Evolutionary conservation across 73 alveolate genomes (phyloP).

Genomic region (Paramecium caudatum): DNA sequence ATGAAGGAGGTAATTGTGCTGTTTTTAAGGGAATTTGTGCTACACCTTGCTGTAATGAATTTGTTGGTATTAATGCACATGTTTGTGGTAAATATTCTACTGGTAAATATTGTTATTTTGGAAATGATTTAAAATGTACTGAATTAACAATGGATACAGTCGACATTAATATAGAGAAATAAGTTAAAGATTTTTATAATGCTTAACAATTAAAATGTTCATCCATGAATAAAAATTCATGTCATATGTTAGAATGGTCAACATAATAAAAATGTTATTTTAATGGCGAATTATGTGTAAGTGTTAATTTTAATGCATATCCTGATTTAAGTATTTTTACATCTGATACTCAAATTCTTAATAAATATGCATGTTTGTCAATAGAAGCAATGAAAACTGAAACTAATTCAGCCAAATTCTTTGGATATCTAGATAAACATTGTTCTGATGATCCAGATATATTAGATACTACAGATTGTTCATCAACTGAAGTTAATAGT

Average conservation of each 20-base stretch:
- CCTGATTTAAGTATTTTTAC: slow-evolving; percentile 9
- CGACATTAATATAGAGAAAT: slow-evolving; percentile 7
- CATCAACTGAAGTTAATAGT: slow-evolving; percentile 6
- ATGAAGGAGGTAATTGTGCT: slow-evolving; percentile 7
- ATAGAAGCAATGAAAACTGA: slow-evolving; percentile 28
- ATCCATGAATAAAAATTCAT: slow-evolving; percentile 34
- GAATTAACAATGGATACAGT: slow-evolving; percentile 27
- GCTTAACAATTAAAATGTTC: slow-evolving; percentile 3
- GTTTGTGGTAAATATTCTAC: slow-evolving; percentile 42
- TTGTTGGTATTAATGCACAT: slow-evolving; percentile 53
- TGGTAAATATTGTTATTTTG: slow-evolving; percentile 5
- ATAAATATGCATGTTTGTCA: background rate
- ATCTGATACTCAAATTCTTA: background rate
- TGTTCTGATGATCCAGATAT: background rate
- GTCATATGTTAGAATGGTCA: slow-evolving; percentile 66
- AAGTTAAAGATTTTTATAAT: slow-evolving; percentile 36
- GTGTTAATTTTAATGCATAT: background rate
- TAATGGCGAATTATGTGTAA: slow-evolving; percentile 48
- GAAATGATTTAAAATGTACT: slow-evolving; percentile 25
- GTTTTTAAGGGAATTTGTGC: slow-evolving; percentile 19
- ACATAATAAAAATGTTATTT: background rate
- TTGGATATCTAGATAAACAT: slow-evolving; percentile 17
- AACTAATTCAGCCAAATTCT: background rate
- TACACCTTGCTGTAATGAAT: slow-evolving; percentile 50
- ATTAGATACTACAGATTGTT: background rate